Base-by-base conservation (phyloP, 129 eudicot species). In the Ambrosia trifida region DNA sequence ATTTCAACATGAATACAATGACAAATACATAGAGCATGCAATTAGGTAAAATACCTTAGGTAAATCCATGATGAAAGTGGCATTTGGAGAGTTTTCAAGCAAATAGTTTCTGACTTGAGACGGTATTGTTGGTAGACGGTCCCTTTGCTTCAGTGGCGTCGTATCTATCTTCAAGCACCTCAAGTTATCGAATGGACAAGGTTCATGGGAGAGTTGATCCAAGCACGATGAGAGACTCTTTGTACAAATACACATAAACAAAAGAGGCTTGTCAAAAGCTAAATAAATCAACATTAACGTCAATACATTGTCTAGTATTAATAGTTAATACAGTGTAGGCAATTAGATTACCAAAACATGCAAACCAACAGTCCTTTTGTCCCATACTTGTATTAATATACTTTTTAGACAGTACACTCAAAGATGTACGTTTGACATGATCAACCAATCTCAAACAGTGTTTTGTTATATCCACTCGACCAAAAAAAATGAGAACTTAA, bases 21-120 rank as follows among this genome's bases (percentile, higher is more conserved):
- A 24, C 59, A 52, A 18, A 66, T 20, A 28, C 7, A 24, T 45
- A 66, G 57, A 45, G 31, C 40, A 46, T 45, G 14, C 13, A 3
- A 16, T 3, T 13, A n/a, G 13, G 71, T 20, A 24, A 68, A 6
- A 9, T 49, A 68, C 72, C 72, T 68, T 51, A 24, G 52, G 41
- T 4, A 40, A 53, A 12, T 70, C 64, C 38, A 53, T 4, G 64
- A 18, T 54, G 65, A 14, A 38, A 12, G 52, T 69, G 16, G 65
- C 75, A 53, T 16, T 70, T 70, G 40, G 74, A 70, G 74, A 54
- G 65, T 70, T 70, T 13, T 53, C 18, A 54, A 70, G 74, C 24
- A 70, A 70, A 47, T 70, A 70, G 9, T 54, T 70, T 12, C 41
- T 38, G 10, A 70, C 64, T 70, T 70, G 52, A 70, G 4, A 9